Evolutionary conservation across 2,329 filamentous ascomycete genomes (phyloP).

Genomic region (Aspergillus floridensis): DNA sequence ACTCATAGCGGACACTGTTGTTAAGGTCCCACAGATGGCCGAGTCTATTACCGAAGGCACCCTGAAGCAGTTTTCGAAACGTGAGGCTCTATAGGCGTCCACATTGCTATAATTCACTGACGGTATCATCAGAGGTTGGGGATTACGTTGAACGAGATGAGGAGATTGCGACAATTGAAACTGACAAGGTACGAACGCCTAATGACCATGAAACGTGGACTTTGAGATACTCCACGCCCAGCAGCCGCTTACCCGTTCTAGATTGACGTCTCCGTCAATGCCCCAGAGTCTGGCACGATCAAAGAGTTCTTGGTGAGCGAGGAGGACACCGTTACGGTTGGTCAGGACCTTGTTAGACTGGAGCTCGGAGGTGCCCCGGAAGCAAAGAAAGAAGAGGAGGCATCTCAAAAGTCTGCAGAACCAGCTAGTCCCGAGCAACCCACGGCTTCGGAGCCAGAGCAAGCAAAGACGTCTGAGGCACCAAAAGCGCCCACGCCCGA

Average conservation of each 20-base stretch:
- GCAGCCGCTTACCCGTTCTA: constrained; percentile 35
- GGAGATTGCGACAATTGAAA: constrained; percentile 98
- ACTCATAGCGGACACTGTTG: constrained; percentile 67
- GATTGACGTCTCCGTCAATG: constrained; percentile 97
- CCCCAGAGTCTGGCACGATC: constrained; percentile 83
- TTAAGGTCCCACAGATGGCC: constrained; percentile 97
- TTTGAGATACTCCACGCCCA: background rate
- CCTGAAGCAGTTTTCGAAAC: constrained; percentile 90
- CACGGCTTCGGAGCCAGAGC: constrained; percentile 28
- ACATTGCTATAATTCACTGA: background rate
- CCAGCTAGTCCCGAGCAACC: constrained; percentile 52
- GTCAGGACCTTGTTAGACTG: constrained; percentile 83
- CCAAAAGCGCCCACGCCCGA: constrained; percentile 35
- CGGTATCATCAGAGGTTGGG: constrained; percentile 63
- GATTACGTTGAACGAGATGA: constrained; percentile 95
- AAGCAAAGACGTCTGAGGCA: constrained; percentile 28
- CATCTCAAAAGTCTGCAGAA: constrained; percentile 59
- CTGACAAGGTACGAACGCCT: constrained; percentile 74
- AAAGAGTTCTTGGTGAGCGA: constrained; percentile 89
- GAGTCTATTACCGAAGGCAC: constrained; percentile 98
- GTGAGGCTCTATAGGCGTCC: constrained; percentile 38
- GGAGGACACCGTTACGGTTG: constrained; percentile 92
- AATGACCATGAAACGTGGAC: background rate
- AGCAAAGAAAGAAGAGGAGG: constrained; percentile 57
- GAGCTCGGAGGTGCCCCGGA: constrained; percentile 70